Conservation (phyloP, 2,329 filamentous ascomycete species). For the Calonectria fujianensis region DNA sequence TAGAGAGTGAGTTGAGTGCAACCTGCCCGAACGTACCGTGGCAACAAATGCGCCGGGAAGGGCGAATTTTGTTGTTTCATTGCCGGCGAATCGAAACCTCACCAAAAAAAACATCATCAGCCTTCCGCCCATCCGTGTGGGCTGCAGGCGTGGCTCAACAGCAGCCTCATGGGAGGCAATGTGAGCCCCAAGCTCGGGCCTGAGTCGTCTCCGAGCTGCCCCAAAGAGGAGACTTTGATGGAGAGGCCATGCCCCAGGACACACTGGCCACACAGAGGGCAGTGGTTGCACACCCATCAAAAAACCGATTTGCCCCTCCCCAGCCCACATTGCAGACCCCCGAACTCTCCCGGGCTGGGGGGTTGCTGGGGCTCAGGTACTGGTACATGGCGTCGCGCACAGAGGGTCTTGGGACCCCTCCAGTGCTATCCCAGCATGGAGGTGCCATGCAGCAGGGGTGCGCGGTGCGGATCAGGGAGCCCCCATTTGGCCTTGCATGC, state of each 20-base stretch:
- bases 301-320: conserved; percentile 40
- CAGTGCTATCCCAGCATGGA: conserved; percentile 33
- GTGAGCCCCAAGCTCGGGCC: conserved; percentile 32
- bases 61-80: conserved; percentile 45
- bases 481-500: conserved; percentile 54
- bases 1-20: conserved; percentile 47
- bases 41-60: conserved; percentile 45
- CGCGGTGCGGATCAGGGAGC: conserved; percentile 53
- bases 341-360: conserved; percentile 54
- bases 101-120: conserved; percentile 52
- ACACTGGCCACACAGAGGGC: conserved; percentile 31
- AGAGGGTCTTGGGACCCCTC: conserved; percentile 36
- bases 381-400: conserved; percentile 44
- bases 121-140: conserved; percentile 53
- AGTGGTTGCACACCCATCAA: conserved; percentile 32
- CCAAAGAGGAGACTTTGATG: conserved; percentile 26
- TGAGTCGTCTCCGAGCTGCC: conserved; percentile 41
- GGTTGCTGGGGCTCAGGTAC: conserved; percentile 44
- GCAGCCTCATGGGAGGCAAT: conserved; percentile 47
- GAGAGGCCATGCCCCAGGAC: conserved; percentile 32
- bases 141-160: conserved; percentile 54
- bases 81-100: conserved; percentile 50
- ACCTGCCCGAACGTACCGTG: conserved; percentile 47
- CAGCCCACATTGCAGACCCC: conserved; percentile 39
- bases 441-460: conserved; percentile 50